Percentiles rank a stretch among this genome's conserved stretches.
phyloP scores from a whole-genome alignment of 2,329 filamentous ascomycete genomes.

The Calcarisporium arbuscula region DNA sequence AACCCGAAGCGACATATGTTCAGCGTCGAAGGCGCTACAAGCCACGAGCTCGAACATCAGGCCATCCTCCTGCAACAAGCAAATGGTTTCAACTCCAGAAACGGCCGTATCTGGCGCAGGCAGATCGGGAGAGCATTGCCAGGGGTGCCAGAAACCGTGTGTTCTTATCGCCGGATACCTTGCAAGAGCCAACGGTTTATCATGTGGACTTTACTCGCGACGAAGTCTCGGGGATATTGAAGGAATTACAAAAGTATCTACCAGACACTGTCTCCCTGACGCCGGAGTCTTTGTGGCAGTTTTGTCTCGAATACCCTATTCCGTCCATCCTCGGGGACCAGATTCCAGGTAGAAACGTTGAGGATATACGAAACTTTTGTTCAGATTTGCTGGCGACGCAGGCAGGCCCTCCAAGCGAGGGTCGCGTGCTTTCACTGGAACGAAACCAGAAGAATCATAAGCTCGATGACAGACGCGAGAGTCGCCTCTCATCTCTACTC shows the following conservation, averaged over 20 bases:
- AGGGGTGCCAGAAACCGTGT: slow-evolving; percentile 11
- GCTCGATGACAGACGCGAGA: slow-evolving; percentile 9
- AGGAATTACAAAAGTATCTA: slow-evolving; percentile 13
- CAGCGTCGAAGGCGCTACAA: slow-evolving; percentile 1
- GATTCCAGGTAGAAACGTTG: slow-evolving; percentile 16
- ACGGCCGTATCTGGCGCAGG: slow-evolving; percentile 19
- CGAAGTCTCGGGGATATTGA: slow-evolving; percentile 26
- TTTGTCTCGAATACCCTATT: slow-evolving; percentile 16
- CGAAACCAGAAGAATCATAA: slow-evolving; percentile 8
- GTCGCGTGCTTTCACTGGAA: slow-evolving; percentile 20
- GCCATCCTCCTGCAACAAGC: slow-evolving; percentile 1
- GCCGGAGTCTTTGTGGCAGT: slow-evolving; percentile 12
- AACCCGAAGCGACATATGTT: background rate
- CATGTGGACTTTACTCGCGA: slow-evolving; percentile 40
- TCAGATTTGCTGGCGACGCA: slow-evolving; percentile 21
- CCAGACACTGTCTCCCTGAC: slow-evolving; percentile 11
- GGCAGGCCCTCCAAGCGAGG: slow-evolving; percentile 7
- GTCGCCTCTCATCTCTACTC: slow-evolving; percentile 33
- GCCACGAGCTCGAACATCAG: background rate
- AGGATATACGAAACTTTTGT: slow-evolving; percentile 25
- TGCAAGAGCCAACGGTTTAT: slow-evolving; percentile 18
- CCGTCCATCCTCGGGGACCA: slow-evolving; percentile 14
- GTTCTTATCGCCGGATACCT: background rate
- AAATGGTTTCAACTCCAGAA: slow-evolving; percentile 9
- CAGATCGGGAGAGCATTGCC: slow-evolving; percentile 21